phyloP scores from a whole-genome alignment of 148 eudicot genomes.

The Rhododendron vialii region DNA sequence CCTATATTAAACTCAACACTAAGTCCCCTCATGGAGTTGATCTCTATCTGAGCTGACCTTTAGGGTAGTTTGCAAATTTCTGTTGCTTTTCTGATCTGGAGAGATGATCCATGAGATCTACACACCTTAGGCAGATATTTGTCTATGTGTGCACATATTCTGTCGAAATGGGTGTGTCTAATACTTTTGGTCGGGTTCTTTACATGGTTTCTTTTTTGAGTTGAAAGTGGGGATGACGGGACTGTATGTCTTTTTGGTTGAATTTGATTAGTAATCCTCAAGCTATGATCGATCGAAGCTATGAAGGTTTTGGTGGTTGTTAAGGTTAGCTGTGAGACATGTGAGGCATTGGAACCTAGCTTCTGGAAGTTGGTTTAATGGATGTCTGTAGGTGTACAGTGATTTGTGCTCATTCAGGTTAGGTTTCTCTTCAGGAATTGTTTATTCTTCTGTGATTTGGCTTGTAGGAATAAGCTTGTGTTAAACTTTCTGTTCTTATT shows the following conservation, averaged over 20 bases:
- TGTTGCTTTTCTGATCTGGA: not conserved
- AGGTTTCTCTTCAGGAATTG: not conserved
- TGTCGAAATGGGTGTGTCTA: no score
- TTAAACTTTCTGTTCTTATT: not conserved
- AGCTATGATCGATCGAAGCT: not conserved
- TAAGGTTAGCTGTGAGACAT: not conserved
- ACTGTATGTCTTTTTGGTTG: not conserved
- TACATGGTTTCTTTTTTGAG: not conserved
- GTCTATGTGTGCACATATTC: not conserved
- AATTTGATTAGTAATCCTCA: not conserved
- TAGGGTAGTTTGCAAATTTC: not conserved
- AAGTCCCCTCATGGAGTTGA: no score
- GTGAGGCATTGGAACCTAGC: not conserved
- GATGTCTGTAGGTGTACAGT: not conserved
- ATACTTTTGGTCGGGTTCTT: not conserved
- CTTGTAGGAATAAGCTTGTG: not conserved
- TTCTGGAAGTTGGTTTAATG: not conserved
- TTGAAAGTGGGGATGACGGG: not conserved
- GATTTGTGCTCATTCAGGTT: not conserved
- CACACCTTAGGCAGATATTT: not conserved
- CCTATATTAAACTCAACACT: no score
- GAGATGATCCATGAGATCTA: not conserved
- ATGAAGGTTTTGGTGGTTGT: not conserved
- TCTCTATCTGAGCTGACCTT: no score
- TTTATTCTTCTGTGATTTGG: not conserved